phyloP scores from a whole-genome alignment of 1,284 basidiomycete genomes.

The Sanguinoderma infundibulare region DNA sequence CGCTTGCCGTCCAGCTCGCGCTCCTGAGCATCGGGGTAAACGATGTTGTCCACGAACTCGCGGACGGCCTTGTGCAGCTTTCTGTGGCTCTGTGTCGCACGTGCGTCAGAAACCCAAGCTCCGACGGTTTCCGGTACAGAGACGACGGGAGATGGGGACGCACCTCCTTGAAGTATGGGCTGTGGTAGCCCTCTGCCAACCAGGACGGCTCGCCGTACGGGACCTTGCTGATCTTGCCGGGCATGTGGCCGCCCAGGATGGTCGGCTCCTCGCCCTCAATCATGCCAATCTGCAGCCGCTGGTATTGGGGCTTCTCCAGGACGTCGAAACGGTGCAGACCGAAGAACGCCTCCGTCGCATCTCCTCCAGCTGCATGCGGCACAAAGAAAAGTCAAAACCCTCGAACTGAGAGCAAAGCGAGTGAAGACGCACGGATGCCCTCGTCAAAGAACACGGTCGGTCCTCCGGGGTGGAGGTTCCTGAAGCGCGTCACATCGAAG shows the following conservation, averaged over 20 bases:
- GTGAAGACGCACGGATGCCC: slow-evolving; percentile 64
- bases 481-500: slow-evolving; percentile 82
- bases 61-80: slow-evolving; percentile 52
- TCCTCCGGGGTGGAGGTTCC: slow-evolving; percentile 84
- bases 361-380: slow-evolving; percentile 64
- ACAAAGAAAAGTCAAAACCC: not conserved
- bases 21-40: slow-evolving; percentile 58
- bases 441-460: slow-evolving; percentile 72
- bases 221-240: slow-evolving; percentile 69
- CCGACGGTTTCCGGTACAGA: not conserved
- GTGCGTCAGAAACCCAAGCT: not conserved
- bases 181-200: slow-evolving; percentile 69
- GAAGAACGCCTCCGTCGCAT: slow-evolving; percentile 87
- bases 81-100: slow-evolving; percentile 46
- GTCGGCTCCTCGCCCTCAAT: slow-evolving; percentile 69
- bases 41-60: slow-evolving; percentile 53
- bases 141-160: slow-evolving; percentile 14
- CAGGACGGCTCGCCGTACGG: slow-evolving; percentile 88
- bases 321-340: slow-evolving; percentile 84
- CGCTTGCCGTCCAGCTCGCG: slow-evolving; percentile 81
- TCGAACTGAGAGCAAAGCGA: not conserved
- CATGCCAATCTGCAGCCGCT: slow-evolving; percentile 70
- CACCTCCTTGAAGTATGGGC: slow-evolving; percentile 78
- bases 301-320: slow-evolving; percentile 75
- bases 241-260: slow-evolving; percentile 50